phyloP scores from a whole-genome alignment of 441 rosid species.

The Populus hybrid region DNA sequence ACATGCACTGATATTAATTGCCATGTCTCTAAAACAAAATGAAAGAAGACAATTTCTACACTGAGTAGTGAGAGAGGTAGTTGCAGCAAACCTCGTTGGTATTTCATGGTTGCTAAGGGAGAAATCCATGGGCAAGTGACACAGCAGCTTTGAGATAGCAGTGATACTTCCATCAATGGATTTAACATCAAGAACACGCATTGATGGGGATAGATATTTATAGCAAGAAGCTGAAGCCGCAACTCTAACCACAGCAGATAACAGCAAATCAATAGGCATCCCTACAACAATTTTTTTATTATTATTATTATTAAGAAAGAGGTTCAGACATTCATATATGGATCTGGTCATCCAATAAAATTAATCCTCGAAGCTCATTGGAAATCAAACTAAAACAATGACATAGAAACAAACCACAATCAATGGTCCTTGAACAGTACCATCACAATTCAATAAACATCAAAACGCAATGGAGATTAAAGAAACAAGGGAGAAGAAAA shows the following conservation, averaged over 20 bases:
- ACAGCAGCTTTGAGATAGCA: constrained; percentile 40
- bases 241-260: constrained; percentile 46
- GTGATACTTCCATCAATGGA: constrained; percentile 28
- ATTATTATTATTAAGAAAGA: neutral
- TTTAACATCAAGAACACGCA: constrained; percentile 23
- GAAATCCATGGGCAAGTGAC: constrained; percentile 41
- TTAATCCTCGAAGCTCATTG: neutral
- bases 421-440: neutral
- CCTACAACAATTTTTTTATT: constrained; percentile 28
- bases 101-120: constrained; percentile 33
- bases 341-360: neutral
- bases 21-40: neutral
- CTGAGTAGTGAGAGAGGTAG: neutral
- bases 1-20: neutral
- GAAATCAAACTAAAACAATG: neutral
- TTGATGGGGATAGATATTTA: constrained; percentile 23
- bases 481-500: neutral
- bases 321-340: neutral
- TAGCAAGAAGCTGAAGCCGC: constrained; percentile 47
- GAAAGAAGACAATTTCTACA: neutral
- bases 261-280: constrained; percentile 31
- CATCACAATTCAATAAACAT: neutral
- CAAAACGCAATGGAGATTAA: neutral
- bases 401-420: too few species aligned
- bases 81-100: constrained; percentile 55